phyloP scores from a whole-genome alignment of 2,329 filamentous ascomycete genomes.

The Tolypocladium cylindrosporum region DNA sequence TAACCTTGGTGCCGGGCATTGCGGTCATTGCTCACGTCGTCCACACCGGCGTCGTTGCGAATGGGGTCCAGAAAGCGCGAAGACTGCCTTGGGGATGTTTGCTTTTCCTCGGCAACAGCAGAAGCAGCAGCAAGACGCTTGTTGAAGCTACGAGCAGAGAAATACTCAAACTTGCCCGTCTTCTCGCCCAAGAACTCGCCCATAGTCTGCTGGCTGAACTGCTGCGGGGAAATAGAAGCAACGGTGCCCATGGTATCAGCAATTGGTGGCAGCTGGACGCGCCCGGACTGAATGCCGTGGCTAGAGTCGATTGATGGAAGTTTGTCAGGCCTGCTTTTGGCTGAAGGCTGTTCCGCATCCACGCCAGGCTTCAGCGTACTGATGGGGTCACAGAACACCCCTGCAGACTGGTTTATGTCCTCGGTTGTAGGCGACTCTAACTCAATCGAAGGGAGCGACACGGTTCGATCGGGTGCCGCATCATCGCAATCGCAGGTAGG shows the following conservation, averaged over 20 bases:
- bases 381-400: background rate
- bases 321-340: background rate
- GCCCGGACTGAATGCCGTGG: background rate
- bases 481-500: background rate
- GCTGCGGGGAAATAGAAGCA: background rate
- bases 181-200: conserved; percentile 22
- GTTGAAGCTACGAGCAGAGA: background rate
- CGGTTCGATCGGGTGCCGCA: background rate
- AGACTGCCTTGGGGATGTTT: background rate
- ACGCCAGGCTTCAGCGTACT: background rate
- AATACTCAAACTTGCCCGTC: conserved; percentile 21
- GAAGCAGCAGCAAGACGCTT: background rate
- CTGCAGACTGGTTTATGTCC: background rate
- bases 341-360: background rate
- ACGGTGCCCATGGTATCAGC: conserved; percentile 5
- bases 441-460: background rate
- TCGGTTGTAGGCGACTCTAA: background rate
- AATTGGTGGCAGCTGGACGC: conserved; percentile 3
- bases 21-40: background rate
- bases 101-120: background rate
- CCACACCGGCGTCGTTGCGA: background rate
- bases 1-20: background rate
- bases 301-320: background rate
- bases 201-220: background rate
- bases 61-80: background rate